phyloP scores from a whole-genome alignment of 2,329 filamentous ascomycete genomes.

The Ophiocordyceps sinensis region DNA sequence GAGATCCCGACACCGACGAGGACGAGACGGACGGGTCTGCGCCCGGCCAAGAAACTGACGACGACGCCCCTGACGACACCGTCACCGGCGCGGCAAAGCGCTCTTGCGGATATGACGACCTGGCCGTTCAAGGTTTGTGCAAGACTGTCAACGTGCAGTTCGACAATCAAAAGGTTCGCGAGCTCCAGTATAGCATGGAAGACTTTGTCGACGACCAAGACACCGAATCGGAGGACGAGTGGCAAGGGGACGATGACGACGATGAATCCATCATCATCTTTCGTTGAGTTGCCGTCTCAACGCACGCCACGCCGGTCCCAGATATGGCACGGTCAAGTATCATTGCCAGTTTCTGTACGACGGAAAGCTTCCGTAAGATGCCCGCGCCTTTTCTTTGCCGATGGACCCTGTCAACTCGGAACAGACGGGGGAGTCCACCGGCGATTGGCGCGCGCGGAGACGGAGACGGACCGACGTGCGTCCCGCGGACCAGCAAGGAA shows the following conservation, averaged over 20 bases:
- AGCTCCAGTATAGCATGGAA: slow-evolving; percentile 53
- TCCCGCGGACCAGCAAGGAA: too few species aligned
- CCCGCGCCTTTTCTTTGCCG: too few species aligned
- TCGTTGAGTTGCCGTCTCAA: too few species aligned
- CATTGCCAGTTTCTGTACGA: too few species aligned
- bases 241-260: slow-evolving; percentile 41
- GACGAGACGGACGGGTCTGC: slow-evolving; percentile 20
- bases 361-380: background rate
- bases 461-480: too few species aligned
- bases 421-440: too few species aligned
- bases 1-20: slow-evolving; percentile 30
- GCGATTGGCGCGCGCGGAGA: too few species aligned
- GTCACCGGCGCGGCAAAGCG: background rate
- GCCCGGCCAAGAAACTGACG: slow-evolving; percentile 2
- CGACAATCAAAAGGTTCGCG: slow-evolving; percentile 60
- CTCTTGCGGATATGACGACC: background rate
- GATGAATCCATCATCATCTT: slow-evolving; percentile 19
- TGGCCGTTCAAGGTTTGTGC: slow-evolving; percentile 52
- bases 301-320: too few species aligned
- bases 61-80: slow-evolving; percentile 1
- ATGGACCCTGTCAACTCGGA: too few species aligned
- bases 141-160: slow-evolving; percentile 56
- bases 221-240: slow-evolving; percentile 41
- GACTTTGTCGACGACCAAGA: slow-evolving; percentile 53
- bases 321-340: too few species aligned